Base-by-base conservation (phyloP, 2,329 filamentous ascomycete species). In the Diplodia mutila region DNA sequence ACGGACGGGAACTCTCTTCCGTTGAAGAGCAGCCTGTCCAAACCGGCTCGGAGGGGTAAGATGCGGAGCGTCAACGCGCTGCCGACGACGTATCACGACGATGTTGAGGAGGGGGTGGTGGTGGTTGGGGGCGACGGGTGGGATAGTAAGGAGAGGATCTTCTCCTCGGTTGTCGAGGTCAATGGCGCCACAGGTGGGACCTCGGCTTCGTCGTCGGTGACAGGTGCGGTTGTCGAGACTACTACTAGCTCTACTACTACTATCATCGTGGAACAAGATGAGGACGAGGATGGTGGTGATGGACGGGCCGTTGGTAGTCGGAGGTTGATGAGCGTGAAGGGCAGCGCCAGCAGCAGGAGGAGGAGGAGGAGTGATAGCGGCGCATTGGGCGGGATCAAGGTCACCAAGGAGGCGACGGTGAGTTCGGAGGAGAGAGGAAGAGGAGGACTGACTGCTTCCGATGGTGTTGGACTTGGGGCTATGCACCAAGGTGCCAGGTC, bases 391-490 rank as follows among this genome's bases (percentile, higher is more conserved):
- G 37, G 61, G 11, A 65, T 65, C 8, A 65, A 9, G 34, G 61
- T 65, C 23, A 65, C 32, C 4, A 65, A 54, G 49, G 48, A 65
- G 32, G 49, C 49, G 49, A 34, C 25, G 7, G 27, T 65, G 14
- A 23, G 29, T 32, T 27, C 61, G 49, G 61, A 65, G 61, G 61
- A 65, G 61, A n/a, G 18, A n/a, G 21, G 18, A 4, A n/a, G 34
- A 23, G 29, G 53, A 34, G 53, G 53, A 39, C n/a, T 46, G 9
- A 9, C 42, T n/a, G 14, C 42, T 46, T 3, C 18, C n/a, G 1
- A 46, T 46, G n/a, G 42, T 0, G 42, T 11, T 21, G 42, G 42
- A 11, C 8, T n/a, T 11, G 42, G 8, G 3, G 42, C n/a, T 11
- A 25, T 52, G 21, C 49, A n/a, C 23, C 49, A 46, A 21, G 42